phyloP scores from a whole-genome alignment of 495 filamentous ascomycete species.

The Tuber melanosporum region DNA sequence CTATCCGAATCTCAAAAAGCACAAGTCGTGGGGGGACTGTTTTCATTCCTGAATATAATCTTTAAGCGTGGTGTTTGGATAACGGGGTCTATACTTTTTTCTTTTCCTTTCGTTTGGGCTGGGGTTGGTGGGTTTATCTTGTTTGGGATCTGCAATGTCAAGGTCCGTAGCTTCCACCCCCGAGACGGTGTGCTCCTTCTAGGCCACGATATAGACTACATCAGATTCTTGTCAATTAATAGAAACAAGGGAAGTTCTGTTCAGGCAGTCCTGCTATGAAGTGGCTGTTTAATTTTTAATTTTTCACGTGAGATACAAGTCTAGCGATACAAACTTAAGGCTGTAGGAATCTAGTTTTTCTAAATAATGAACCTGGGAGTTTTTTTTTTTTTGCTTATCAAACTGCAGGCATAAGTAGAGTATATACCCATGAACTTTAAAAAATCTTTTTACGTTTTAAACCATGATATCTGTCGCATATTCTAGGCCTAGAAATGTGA shows the following conservation, averaged over 20 bases:
- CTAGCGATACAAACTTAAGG: conserved; percentile 65
- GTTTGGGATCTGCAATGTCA: conserved; percentile 21
- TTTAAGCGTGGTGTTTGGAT: conserved; percentile 2
- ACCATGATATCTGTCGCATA: too few relatives aligned
- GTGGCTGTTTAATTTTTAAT: conserved; percentile 15
- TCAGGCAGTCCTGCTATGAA: conserved; percentile 10
- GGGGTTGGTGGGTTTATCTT: conserved; percentile 8
- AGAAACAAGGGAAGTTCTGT: conserved; percentile 10
- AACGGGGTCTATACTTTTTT: background rate
- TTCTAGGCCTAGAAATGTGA: too few relatives aligned
- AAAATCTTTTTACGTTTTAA: too few relatives aligned
- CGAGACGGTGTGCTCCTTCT: background rate
- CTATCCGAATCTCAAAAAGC: conserved; percentile 5
- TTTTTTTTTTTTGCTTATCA: conserved; percentile 24
- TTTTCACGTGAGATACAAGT: conserved; percentile 15
- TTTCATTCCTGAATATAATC: background rate
- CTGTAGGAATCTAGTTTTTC: conserved; percentile 51
- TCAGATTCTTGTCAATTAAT: background rate
- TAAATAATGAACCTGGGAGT: conserved; percentile 29
- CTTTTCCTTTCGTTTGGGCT: background rate
- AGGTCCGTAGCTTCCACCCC: conserved; percentile 7
- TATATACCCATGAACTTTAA: too few relatives aligned
- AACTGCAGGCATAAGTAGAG: too few relatives aligned
- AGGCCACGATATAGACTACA: conserved; percentile 8
- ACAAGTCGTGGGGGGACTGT: conserved; percentile 5